These are phyloP conservation scores for Dothidotthia symphoricarpi DNA, from an alignment of 2,329 filamentous ascomycete genomes.

Conservation along the genomic window DNA sequence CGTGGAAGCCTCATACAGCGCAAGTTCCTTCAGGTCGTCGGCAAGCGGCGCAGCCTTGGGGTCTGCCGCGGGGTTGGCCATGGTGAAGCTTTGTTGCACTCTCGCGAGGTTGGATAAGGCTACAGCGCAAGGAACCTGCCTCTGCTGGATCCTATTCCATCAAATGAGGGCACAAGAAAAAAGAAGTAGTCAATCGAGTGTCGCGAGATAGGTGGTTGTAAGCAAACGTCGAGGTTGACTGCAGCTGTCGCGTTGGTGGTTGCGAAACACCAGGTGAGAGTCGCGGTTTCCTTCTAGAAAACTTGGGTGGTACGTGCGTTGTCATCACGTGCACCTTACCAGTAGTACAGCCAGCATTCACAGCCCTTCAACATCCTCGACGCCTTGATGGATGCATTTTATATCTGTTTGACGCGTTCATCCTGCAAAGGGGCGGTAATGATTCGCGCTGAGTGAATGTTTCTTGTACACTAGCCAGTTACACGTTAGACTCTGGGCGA, in stretches of 20 bases:
- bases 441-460: no score
- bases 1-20: conserved; percentile 21
- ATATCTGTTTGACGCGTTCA: no score
- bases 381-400: no score
- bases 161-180: conserved; percentile 3
- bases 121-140: conserved; percentile 19
- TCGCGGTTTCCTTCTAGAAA: conserved; percentile 6
- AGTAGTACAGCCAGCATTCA: no score
- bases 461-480: background rate
- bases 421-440: no score
- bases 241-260: conserved; percentile 6
- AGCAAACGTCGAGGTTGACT: conserved; percentile 6
- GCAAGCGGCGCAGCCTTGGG: conserved; percentile 35
- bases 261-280: conserved; percentile 8
- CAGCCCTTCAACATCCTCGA: no score
- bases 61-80: conserved; percentile 30
- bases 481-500: background rate
- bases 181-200: background rate
- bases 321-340: no score
- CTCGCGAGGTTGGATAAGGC: conserved; percentile 21
- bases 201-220: background rate
- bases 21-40: conserved; percentile 35
- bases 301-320: conserved; percentile 8
- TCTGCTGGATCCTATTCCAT: conserved; percentile 25
- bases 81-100: conserved; percentile 19